A percentile compares a stretch with the other conserved stretches of the same genome.
Conservation (phyloP, 345 rosid species). For the Populus nigra region DNA sequence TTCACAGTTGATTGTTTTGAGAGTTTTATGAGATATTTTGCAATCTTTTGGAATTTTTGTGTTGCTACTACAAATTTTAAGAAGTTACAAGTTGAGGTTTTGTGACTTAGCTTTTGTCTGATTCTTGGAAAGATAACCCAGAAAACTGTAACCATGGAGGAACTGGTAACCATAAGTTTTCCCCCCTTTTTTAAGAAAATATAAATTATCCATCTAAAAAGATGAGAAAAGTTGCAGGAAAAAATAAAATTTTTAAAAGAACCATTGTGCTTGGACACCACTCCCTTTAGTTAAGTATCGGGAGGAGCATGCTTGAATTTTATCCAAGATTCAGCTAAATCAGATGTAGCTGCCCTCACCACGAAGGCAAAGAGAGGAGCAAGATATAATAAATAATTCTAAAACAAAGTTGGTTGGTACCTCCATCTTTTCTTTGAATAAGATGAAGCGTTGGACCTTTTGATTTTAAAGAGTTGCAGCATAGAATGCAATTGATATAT, state of each 20-base stretch:
- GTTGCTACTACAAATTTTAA: not conserved
- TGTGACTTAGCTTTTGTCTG: not conserved
- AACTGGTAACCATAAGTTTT: not conserved
- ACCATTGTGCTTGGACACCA: not conserved
- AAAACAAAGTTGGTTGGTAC: not conserved
- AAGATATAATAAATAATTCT: not conserved
- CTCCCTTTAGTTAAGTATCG: not conserved
- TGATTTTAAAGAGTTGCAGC: not conserved
- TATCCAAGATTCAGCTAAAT: not conserved
- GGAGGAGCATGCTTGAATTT: not conserved
- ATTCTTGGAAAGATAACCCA: not conserved
- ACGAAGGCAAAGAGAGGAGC: too few relatives aligned
- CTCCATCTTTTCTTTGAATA: not conserved
- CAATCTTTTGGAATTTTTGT: not conserved
- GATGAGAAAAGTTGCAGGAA: not conserved
- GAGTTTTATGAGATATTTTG: not conserved
- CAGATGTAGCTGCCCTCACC: too few relatives aligned
- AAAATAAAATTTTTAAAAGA: not conserved
- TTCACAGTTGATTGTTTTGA: too few relatives aligned
- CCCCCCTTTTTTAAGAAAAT: not conserved
- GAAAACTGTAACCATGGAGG: not conserved
- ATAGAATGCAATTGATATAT: not conserved
- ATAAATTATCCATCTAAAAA: not conserved
- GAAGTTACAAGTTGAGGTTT: not conserved
- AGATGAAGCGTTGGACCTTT: not conserved